Percentiles rank a stretch among this genome's conserved stretches.
phyloP scores from a whole-genome alignment of 768 basidiomycete species.

The Trametes meyenii region DNA sequence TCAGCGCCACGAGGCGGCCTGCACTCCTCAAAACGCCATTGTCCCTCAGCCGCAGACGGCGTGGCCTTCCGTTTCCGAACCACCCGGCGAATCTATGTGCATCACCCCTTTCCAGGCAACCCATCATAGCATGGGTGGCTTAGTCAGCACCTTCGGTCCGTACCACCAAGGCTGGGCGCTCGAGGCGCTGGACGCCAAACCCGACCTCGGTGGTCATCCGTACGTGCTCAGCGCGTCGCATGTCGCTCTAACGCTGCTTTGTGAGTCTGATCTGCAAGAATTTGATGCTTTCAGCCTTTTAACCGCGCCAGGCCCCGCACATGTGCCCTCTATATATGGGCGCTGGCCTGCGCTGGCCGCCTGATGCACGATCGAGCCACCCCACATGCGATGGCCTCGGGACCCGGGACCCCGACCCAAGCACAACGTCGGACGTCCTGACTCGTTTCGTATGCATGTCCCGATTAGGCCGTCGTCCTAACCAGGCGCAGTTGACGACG shows the following conservation, averaged over 20 bases:
- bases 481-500: not conserved
- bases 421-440: not conserved
- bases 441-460: slow-evolving; percentile 19
- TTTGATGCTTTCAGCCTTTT: too few relatives aligned
- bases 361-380: not conserved
- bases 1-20: slow-evolving; percentile 3
- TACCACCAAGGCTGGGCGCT: not conserved
- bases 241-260: not conserved
- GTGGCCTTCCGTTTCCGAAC: slow-evolving; percentile 6
- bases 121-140: slow-evolving; percentile 4
- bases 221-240: not conserved
- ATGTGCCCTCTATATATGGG: too few relatives aligned
- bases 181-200: too few relatives aligned
- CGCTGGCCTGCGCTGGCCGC: too few relatives aligned
- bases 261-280: too few relatives aligned
- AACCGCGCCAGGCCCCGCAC: too few relatives aligned
- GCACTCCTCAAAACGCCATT: slow-evolving; percentile 14
- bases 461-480: slow-evolving; percentile 1
- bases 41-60: slow-evolving; percentile 6
- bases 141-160: slow-evolving; percentile 9
- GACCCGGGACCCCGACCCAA: not conserved
- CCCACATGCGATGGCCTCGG: not conserved
- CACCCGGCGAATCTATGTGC: slow-evolving; percentile 16
- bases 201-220: not conserved
- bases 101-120: slow-evolving; percentile 23